Evolutionary conservation across 129 eudicot species (phyloP).

Genomic region (Mikania micrantha): DNA sequence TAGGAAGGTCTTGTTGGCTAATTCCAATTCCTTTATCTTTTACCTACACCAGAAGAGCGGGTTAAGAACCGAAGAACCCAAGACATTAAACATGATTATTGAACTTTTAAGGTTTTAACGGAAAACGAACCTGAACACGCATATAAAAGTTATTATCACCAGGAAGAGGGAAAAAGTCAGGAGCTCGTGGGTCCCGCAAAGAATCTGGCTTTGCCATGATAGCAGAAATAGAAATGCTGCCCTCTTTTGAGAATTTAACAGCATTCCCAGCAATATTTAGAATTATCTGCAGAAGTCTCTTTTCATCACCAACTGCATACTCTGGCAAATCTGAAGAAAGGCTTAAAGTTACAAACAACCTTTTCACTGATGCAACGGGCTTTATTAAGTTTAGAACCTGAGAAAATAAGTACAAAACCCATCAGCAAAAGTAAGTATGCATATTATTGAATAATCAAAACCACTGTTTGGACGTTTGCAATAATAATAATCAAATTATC

Average conservation of each 20-base stretch:
- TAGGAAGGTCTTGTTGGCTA: slow-evolving; percentile 78
- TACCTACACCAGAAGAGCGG: slow-evolving; percentile 42
- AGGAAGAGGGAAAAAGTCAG: slow-evolving; percentile 54
- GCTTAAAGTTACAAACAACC: slow-evolving; percentile 45
- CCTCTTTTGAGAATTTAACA: slow-evolving; percentile 86
- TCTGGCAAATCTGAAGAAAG: slow-evolving; percentile 77
- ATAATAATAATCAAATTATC: neutral
- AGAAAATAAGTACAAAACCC: slow-evolving; percentile 15
- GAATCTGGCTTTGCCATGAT: slow-evolving; percentile 60
- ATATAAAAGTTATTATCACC: slow-evolving; percentile 68
- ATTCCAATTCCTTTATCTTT: slow-evolving; percentile 88
- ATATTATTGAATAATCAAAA: neutral
- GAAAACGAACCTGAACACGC: slow-evolving; percentile 70
- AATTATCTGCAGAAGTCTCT: slow-evolving; percentile 81
- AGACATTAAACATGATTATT: neutral
- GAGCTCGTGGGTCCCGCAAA: slow-evolving; percentile 64
- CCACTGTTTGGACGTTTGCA: neutral
- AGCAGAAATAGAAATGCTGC: slow-evolving; percentile 58
- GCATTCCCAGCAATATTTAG: slow-evolving; percentile 90
- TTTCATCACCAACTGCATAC: slow-evolving; percentile 84
- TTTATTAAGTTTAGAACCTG: slow-evolving; percentile 76
- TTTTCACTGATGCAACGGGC: slow-evolving; percentile 87
- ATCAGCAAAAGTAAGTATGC: neutral
- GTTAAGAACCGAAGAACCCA: neutral
- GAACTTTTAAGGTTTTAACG: neutral